Evolutionary conservation across 2,329 filamentous ascomycete genomes (phyloP).

Genomic region (Pleomassaria siparia): DNA sequence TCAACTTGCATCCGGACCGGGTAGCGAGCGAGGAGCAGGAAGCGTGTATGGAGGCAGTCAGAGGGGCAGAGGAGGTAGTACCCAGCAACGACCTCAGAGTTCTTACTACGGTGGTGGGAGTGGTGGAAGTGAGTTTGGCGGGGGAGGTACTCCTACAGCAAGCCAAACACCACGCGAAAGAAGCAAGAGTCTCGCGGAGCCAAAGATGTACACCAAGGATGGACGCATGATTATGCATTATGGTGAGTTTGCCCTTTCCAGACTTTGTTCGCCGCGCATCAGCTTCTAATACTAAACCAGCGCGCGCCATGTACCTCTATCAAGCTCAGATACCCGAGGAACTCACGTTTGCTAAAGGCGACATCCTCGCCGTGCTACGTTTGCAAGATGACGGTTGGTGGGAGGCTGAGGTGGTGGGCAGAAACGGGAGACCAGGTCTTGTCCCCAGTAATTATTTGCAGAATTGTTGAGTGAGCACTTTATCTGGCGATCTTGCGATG

Average conservation of each 20-base stretch:
- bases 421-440: constrained; percentile 56
- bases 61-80: constrained; percentile 32
- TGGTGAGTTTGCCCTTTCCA: constrained; percentile 65
- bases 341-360: constrained; percentile 87
- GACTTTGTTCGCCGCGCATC: neutral
- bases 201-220: constrained; percentile 81
- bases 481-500: neutral
- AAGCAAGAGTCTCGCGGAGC: constrained; percentile 87
- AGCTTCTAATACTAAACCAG: constrained; percentile 50
- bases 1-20: constrained; percentile 45
- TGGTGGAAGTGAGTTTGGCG: too few relatives aligned
- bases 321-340: constrained; percentile 94
- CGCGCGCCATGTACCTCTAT: constrained; percentile 92
- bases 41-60: constrained; percentile 46
- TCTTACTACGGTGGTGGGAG: constrained; percentile 43
- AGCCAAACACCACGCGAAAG: constrained; percentile 50
- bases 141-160: too few relatives aligned
- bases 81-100: constrained; percentile 43
- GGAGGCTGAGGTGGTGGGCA: constrained; percentile 89
- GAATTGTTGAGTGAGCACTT: constrained; percentile 45
- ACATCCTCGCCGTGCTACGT: constrained; percentile 82
- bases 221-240: constrained; percentile 89
- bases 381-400: constrained; percentile 99
- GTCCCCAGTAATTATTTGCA: constrained; percentile 70
- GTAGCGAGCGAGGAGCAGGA: constrained; percentile 39